Percentiles rank a stretch among this genome's conserved stretches.
phyloP scores from a whole-genome alignment of 768 basidiomycete species.

The Boletus edulis region DNA sequence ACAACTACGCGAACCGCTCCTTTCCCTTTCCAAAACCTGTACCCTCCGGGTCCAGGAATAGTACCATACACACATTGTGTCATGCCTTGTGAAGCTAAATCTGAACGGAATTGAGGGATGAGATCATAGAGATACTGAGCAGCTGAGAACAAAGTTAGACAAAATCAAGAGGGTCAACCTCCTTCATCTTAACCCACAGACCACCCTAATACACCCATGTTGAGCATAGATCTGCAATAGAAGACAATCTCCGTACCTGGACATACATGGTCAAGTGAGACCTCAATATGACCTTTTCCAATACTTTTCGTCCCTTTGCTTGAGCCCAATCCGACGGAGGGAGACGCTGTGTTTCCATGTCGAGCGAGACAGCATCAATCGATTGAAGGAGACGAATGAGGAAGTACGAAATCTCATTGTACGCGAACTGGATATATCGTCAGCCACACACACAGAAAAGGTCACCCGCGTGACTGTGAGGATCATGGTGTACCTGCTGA shows the following conservation, averaged over 20 bases:
- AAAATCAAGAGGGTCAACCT: not conserved
- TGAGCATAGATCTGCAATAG: constrained; percentile 48
- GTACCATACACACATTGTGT: too few species aligned
- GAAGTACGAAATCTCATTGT: constrained; percentile 54
- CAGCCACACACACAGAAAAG: not conserved
- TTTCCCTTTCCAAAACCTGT: too few species aligned
- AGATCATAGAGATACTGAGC: too few species aligned
- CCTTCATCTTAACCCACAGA: constrained; percentile 27
- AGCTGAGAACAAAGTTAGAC: too few species aligned
- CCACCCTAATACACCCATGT: constrained; percentile 28
- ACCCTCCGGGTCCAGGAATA: too few species aligned
- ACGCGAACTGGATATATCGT: constrained; percentile 40
- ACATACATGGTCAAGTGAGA: constrained; percentile 44
- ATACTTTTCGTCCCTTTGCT: constrained; percentile 34
- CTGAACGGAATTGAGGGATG: too few species aligned
- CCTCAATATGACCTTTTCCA: constrained; percentile 39
- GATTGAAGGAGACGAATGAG: constrained; percentile 50
- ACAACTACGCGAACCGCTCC: too few species aligned
- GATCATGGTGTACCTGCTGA: constrained; percentile 50
- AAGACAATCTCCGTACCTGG: constrained; percentile 37
- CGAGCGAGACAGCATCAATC: constrained; percentile 42
- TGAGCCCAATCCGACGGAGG: constrained; percentile 34
- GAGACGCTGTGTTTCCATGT: constrained; percentile 34
- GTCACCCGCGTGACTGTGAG: constrained; percentile 18
- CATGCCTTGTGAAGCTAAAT: too few species aligned